These are phyloP conservation scores for Bidens hawaiensis DNA, from an alignment of 140 eudicot species.

Conservation along the genomic window DNA sequence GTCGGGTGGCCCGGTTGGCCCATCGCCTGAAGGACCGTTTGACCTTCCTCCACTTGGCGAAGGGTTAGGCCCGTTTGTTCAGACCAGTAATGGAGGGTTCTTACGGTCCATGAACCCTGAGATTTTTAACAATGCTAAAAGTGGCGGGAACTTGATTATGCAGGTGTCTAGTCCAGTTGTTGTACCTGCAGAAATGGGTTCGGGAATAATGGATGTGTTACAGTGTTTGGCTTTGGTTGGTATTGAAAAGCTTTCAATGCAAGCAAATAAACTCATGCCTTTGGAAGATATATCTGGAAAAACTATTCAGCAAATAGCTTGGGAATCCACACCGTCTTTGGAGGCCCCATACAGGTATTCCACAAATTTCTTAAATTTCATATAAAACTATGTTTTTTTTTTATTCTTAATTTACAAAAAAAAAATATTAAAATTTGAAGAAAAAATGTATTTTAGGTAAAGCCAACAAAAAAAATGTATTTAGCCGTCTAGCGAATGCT, in stretches of 20 bases:
- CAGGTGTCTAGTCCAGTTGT: conserved; percentile 94
- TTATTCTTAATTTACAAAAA: too few relatives aligned
- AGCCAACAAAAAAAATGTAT: neutral
- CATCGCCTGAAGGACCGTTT: conserved; percentile 47
- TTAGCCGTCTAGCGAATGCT: neutral
- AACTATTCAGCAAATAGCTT: conserved; percentile 74
- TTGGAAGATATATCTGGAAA: conserved; percentile 86
- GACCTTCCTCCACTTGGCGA: conserved; percentile 74
- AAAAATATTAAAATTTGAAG: neutral
- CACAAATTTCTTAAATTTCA: neutral
- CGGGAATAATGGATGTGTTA: conserved; percentile 75
- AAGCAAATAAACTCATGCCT: conserved; percentile 91
- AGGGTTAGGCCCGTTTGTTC: conserved; percentile 72
- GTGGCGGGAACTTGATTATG: conserved; percentile 79
- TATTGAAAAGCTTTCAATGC: conserved; percentile 83
- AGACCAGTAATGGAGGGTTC: conserved; percentile 80
- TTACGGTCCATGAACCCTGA: conserved; percentile 82
- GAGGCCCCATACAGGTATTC: conserved; percentile 53
- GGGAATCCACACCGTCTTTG: conserved; percentile 57
- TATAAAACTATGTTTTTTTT: neutral
- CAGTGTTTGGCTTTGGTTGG: conserved; percentile 83
- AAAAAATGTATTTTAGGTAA: neutral
- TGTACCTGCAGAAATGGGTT: conserved; percentile 96
- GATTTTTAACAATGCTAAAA: conserved; percentile 61
- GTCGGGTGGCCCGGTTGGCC: conserved; percentile 53